These are phyloP conservation scores for Metschnikowia reukaufii DNA, from an alignment of 805 yeast genomes.

Conservation along the genomic window DNA sequence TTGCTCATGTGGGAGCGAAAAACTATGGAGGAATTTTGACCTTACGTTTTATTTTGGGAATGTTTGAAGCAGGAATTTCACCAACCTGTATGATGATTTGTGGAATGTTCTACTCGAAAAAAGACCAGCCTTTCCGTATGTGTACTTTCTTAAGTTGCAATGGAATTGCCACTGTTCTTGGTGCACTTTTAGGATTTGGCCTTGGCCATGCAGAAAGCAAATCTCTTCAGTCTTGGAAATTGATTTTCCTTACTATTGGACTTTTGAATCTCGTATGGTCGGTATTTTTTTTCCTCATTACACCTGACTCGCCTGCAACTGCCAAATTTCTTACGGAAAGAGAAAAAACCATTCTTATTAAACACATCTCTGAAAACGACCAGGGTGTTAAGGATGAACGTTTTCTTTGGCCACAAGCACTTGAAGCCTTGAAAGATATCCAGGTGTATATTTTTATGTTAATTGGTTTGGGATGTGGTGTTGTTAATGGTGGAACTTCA, in stretches of 20 bases:
- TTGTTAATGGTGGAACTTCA: conserved; percentile 27
- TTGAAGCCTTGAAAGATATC: conserved; percentile 19
- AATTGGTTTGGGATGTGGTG: conserved; percentile 17
- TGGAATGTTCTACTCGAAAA: conserved; percentile 17
- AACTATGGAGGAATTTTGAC: conserved; percentile 17
- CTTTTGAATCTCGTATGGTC: conserved; percentile 20
- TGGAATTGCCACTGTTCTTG: conserved; percentile 24
- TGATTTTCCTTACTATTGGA: conserved; percentile 24
- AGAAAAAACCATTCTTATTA: conserved; percentile 21
- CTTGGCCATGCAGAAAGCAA: conserved; percentile 20
- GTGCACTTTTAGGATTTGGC: conserved; percentile 21
- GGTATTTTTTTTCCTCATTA: conserved; percentile 17
- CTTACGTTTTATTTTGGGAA: conserved; percentile 17
- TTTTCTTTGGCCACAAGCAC: conserved; percentile 17
- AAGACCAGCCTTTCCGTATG: conserved; percentile 18
- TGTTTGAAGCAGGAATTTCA: conserved; percentile 18
- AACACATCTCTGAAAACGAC: conserved; percentile 18
- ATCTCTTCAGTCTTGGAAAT: conserved; percentile 21
- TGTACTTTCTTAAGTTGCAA: conserved; percentile 20
- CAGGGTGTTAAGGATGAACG: conserved; percentile 20
- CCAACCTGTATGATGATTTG: conserved; percentile 18
- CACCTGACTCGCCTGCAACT: conserved; percentile 23
- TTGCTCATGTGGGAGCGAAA: conserved; percentile 17
- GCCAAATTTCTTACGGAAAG: conserved; percentile 20
- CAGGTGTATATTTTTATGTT: conserved; percentile 22